Conservation (phyloP, 306 rosid genomes). For the Purshia tridentata region DNA sequence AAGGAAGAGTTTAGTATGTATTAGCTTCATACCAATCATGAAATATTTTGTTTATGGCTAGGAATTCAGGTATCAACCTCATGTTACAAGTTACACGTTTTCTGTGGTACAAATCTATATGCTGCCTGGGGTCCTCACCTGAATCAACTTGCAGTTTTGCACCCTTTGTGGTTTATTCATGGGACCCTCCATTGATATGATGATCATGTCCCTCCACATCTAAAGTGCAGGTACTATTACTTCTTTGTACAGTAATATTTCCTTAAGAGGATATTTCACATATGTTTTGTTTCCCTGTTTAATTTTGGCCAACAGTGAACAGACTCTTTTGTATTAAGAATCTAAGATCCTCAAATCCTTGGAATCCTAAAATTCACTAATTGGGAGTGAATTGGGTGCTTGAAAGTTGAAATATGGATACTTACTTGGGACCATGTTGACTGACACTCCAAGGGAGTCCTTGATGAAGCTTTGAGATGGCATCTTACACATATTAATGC, state of each 20-base stretch:
- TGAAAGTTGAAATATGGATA: background rate
- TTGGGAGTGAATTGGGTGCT: background rate
- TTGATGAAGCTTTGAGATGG: slow-evolving; percentile 79
- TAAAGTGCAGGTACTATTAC: slow-evolving; percentile 51
- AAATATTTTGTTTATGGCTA: slow-evolving; percentile 22
- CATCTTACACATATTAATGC: slow-evolving; percentile 79
- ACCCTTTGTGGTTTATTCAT: slow-evolving; percentile 56
- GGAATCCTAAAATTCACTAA: too few species aligned
- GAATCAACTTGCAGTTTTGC: slow-evolving; percentile 51
- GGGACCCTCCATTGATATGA: slow-evolving; percentile 71
- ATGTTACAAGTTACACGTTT: background rate
- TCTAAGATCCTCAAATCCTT: too few species aligned
- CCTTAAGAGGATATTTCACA: slow-evolving; percentile 1
- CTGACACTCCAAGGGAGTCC: slow-evolving; percentile 69
- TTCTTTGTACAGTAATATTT: slow-evolving; percentile 12
- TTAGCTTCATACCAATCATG: slow-evolving; percentile 21
- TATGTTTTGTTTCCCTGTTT: slow-evolving; percentile 7
- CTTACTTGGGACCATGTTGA: slow-evolving; percentile 95
- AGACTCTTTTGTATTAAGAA: too few species aligned
- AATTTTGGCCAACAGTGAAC: slow-evolving; percentile 4
- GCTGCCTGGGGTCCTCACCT: slow-evolving; percentile 35
- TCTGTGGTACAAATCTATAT: slow-evolving; percentile 20
- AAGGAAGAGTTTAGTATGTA: slow-evolving; percentile 10
- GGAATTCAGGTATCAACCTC: slow-evolving; percentile 22
- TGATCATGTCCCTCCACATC: slow-evolving; percentile 46